Conservation (phyloP, 768 basidiomycete species). For the Boletus subcaerulescens region DNA sequence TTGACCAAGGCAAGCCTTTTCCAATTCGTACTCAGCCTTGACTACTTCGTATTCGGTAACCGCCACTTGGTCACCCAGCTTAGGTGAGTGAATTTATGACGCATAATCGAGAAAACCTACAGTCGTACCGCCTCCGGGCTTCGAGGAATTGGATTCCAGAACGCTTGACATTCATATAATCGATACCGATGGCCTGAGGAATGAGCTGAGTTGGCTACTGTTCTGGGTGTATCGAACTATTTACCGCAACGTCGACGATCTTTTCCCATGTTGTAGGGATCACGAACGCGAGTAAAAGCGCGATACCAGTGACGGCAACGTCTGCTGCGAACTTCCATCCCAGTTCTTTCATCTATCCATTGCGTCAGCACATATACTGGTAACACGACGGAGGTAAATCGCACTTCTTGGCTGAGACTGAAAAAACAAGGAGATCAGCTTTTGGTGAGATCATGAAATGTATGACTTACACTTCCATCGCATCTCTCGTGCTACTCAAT, state of each 20-base stretch:
- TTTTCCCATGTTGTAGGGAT: constrained; percentile 9
- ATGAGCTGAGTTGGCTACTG: neutral
- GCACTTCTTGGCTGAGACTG: constrained; percentile 18
- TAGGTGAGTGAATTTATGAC: neutral
- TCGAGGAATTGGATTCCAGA: constrained; percentile 10
- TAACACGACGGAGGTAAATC: neutral
- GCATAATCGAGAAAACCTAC: constrained; percentile 2
- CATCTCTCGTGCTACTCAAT: constrained; percentile 1
- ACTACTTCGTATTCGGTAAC: neutral
- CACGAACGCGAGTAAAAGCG: constrained; percentile 14
- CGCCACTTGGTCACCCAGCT: constrained; percentile 6
- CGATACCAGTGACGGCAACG: constrained; percentile 12
- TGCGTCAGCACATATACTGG: neutral
- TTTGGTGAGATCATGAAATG: neutral
- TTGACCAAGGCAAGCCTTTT: constrained; percentile 12
- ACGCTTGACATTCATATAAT: constrained; percentile 1
- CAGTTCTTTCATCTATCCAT: constrained; percentile 15
- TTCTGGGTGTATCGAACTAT: neutral
- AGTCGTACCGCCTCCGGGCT: neutral
- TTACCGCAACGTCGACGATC: constrained; percentile 5
- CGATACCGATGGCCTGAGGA: constrained; percentile 2
- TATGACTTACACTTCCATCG: constrained; percentile 17
- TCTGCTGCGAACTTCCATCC: constrained; percentile 17
- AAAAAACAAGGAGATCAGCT: neutral
- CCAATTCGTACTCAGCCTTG: constrained; percentile 12